These are phyloP conservation scores for Phalaenopsis hybrid DNA, from an alignment of 116 monocot species.

Conservation along the genomic window DNA sequence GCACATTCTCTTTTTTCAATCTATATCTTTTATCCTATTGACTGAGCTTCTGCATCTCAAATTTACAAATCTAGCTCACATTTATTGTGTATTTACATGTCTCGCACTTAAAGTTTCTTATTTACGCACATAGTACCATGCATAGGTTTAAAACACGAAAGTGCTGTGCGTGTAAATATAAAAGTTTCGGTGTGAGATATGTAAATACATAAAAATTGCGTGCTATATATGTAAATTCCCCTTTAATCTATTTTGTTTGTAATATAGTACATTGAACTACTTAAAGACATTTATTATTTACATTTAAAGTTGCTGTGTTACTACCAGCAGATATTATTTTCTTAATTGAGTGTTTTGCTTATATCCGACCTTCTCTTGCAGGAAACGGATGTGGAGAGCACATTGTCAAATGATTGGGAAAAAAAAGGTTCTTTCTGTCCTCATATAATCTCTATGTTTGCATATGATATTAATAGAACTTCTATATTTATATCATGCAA, in stretches of 20 bases:
- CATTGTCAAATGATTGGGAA: conserved; percentile 20
- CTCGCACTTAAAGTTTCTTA: too few species aligned
- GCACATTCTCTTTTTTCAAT: too few species aligned
- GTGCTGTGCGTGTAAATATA: too few species aligned
- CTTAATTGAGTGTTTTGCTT: neutral
- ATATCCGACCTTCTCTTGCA: conserved; percentile 11
- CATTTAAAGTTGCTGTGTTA: neutral
- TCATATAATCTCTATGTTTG: neutral
- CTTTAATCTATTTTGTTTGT: neutral
- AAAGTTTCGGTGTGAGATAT: too few species aligned
- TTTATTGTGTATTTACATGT: too few species aligned
- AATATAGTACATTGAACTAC: neutral
- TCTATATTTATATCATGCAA: neutral
- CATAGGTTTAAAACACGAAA: too few species aligned
- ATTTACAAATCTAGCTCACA: too few species aligned
- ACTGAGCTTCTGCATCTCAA: too few species aligned
- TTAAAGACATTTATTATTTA: neutral
- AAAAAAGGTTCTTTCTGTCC: conserved; percentile 44
- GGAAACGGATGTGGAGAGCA: conserved; percentile 29
- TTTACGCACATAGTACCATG: too few species aligned
- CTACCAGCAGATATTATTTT: neutral
- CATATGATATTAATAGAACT: neutral
- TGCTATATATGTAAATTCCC: too few species aligned
- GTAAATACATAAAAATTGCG: too few species aligned
- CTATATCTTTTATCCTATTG: too few species aligned